phyloP scores from a whole-genome alignment of 139 green algal genomes.

The Medakamo hakoo region DNA sequence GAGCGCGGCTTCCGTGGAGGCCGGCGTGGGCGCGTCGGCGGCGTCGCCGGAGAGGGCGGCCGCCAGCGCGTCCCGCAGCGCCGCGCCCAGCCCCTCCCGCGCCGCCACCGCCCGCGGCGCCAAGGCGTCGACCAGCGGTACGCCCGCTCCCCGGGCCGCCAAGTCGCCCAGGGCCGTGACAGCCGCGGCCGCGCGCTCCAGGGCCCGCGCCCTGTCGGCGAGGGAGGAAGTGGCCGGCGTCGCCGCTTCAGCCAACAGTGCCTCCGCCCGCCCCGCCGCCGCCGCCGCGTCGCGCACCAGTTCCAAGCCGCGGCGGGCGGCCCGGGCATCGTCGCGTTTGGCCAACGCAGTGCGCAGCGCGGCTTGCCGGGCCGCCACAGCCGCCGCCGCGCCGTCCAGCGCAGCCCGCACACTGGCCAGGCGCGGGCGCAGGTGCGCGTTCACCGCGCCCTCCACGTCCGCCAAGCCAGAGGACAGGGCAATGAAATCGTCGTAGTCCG shows the following conservation, averaged over 20 bases:
- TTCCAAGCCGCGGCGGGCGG: conserved; percentile 53
- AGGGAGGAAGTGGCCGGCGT: neutral
- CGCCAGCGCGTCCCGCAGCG: conserved; percentile 25
- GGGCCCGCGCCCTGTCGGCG: neutral
- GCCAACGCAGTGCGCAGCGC: conserved; percentile 48
- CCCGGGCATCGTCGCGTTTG: conserved; percentile 47
- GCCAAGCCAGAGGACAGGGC: conserved; percentile 63
- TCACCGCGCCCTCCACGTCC: conserved; percentile 70
- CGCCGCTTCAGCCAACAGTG: neutral
- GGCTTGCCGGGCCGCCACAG: conserved; percentile 29
- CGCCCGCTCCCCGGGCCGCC: neutral
- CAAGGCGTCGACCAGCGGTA: neutral
- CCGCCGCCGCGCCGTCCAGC: conserved; percentile 21
- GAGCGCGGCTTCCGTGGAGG: conserved; percentile 6
- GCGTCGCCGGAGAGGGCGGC: neutral
- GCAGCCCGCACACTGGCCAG: conserved; percentile 50
- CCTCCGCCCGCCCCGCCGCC: neutral
- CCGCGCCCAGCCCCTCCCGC: neutral
- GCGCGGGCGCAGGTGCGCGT: conserved; percentile 61
- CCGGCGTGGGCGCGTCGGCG: neutral
- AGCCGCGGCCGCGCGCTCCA: neutral
- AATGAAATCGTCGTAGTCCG: conserved; percentile 90
- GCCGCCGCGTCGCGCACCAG: conserved; percentile 30
- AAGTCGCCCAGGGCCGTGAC: neutral
- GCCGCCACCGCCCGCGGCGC: neutral